phyloP scores from a whole-genome alignment of 108 stramenopile species.

The Stephanodiscus minutulus region DNA sequence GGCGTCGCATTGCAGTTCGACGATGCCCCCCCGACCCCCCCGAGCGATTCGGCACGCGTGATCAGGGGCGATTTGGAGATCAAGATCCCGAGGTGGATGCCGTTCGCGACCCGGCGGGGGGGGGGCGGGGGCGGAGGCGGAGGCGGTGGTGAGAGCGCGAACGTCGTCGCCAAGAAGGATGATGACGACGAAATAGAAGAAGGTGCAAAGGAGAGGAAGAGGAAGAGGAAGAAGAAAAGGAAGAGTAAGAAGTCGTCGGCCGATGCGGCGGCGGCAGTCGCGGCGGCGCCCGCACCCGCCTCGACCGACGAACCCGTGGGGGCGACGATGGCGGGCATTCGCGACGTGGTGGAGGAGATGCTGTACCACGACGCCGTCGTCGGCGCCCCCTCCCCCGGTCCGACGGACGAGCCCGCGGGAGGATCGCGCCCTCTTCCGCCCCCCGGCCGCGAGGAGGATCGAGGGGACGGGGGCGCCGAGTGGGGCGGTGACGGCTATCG shows the following conservation, averaged over 20 bases:
- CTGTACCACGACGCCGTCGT: background rate
- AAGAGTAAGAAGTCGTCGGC: background rate
- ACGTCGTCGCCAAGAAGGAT: background rate
- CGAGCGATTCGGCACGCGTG: slow-evolving; percentile 77
- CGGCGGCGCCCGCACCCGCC: slow-evolving; percentile 38
- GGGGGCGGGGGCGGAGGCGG: background rate
- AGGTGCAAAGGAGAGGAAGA: slow-evolving; percentile 8
- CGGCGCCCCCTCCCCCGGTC: background rate
- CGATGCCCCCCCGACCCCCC: slow-evolving; percentile 90
- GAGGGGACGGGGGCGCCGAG: too few species aligned
- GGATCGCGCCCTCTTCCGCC: background rate
- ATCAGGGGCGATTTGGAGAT: slow-evolving; percentile 66
- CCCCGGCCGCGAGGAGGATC: background rate
- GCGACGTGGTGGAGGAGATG: background rate
- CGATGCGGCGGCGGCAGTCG: background rate
- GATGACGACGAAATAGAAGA: too few species aligned
- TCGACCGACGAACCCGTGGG: slow-evolving; percentile 36
- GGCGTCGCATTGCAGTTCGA: slow-evolving; percentile 86
- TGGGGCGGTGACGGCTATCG: too few species aligned
- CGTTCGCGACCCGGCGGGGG: slow-evolving; percentile 1
- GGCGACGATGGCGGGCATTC: slow-evolving; percentile 1
- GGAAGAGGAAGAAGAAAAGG: slow-evolving; percentile 1
- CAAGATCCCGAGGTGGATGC: slow-evolving; percentile 54
- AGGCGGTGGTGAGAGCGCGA: background rate
- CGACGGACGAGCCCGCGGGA: background rate